Conservation (phyloP, 2,329 filamentous ascomycete species). For the Fonsecaea nubica region DNA sequence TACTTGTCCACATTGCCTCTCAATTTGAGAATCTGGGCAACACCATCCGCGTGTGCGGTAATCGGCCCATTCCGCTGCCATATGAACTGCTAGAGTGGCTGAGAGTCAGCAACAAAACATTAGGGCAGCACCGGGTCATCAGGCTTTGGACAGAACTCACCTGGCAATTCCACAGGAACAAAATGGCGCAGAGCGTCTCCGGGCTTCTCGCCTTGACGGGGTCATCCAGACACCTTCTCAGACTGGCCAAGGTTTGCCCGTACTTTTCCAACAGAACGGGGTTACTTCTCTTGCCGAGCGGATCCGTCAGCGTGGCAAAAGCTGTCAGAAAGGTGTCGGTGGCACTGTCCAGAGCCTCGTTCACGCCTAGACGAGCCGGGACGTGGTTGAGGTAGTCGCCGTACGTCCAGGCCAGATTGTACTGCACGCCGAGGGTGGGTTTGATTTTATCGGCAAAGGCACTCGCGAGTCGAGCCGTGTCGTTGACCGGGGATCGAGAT, state of each 20-base stretch:
- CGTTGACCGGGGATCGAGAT: constrained; percentile 43
- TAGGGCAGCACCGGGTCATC: not conserved
- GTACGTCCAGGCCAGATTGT: constrained; percentile 56
- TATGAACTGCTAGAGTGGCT: constrained; percentile 32
- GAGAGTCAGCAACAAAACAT: not conserved
- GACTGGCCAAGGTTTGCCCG: constrained; percentile 38
- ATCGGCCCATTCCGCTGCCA: constrained; percentile 31
- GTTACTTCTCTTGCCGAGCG: constrained; percentile 19
- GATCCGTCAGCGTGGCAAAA: constrained; percentile 38
- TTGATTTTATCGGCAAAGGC: constrained; percentile 46
- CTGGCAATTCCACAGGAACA: constrained; percentile 44
- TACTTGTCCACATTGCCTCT: constrained; percentile 9
- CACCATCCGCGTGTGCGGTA: constrained; percentile 47
- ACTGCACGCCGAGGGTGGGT: constrained; percentile 53
- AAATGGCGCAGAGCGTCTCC: constrained; percentile 43
- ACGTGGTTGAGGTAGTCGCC: constrained; percentile 56
- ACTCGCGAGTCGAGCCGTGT: constrained; percentile 44
- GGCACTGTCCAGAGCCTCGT: constrained; percentile 52
- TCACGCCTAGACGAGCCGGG: constrained; percentile 54
- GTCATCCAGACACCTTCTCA: constrained; percentile 42
- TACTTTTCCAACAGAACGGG: constrained; percentile 43
- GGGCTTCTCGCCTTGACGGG: constrained; percentile 37
- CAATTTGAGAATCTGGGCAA: constrained; percentile 39
- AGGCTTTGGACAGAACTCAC: constrained; percentile 18
- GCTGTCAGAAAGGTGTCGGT: constrained; percentile 43